Evolutionary conservation across 768 basidiomycete genomes (phyloP), one percentile per base, ranked within the genome.

Genomic region (Leucocoprinus sp.): DNA sequence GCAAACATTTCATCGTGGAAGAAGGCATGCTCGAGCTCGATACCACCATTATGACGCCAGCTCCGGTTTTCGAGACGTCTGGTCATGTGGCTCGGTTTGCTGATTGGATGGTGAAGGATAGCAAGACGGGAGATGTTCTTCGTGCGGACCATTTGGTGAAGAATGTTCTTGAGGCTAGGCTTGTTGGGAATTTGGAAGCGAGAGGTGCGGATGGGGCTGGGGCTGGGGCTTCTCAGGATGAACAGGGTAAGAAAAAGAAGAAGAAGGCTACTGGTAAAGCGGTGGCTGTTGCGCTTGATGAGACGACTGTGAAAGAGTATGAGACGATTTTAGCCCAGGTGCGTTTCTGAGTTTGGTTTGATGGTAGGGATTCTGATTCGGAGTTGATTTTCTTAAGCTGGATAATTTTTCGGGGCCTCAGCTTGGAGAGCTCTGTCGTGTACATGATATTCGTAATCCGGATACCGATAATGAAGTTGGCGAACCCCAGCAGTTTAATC

Each of bases 81-180:
- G 93, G 96, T 22, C 96, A 98, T 67, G 95, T 98, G 50, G 93
- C 93, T 34, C 80, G 93, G 53, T 99, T 98, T 60, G 90, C 95
- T 4, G 96, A 99, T 60, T 99, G 93, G 95, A 98, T 97, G 95
- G 89, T 91, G 58, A 96, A 95, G 69, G 95, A 98, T 55, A 69
- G 71, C 19, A 82, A 89, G 69, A 93, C 87, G n/a, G 92, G 93
- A 36, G 93, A 98, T 57, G 93, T 98, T 38, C 80, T 96, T 55
- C 84, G 95, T 36, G 95, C 95, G 19, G 93, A 98, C 63, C 96
- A 97, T 64, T 77, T 98, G 14, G 92, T 97, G 51, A 92, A 93
- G 62, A 83, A 70, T 54, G 93, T 97, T 36, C 72, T 98, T 36
- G 86, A 95, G 65, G 89, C 90, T 4, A 72, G 93, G 17, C 68